phyloP scores from a whole-genome alignment of 2,329 filamentous ascomycete species.

The Claviceps sp. region DNA sequence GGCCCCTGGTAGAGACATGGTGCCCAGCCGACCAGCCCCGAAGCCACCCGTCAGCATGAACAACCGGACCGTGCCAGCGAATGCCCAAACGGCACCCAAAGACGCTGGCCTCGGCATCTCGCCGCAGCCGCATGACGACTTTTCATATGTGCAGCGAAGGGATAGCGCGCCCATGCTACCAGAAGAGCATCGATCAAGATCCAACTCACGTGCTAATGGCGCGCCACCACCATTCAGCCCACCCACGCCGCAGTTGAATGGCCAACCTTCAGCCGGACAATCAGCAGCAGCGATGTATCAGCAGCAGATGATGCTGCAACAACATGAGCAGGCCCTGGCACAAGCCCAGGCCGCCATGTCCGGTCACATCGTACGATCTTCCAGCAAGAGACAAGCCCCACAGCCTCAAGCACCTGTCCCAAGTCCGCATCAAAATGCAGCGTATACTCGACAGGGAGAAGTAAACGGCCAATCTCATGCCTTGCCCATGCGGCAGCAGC shows the following conservation, averaged over 20 bases:
- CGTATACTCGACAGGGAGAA: constrained; percentile 17
- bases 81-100: constrained; percentile 33
- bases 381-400: constrained; percentile 53
- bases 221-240: constrained; percentile 32
- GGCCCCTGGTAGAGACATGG: constrained; percentile 36
- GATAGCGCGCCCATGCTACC: constrained; percentile 47
- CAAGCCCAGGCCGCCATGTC: constrained; percentile 66
- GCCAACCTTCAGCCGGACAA: constrained; percentile 20
- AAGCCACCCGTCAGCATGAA: constrained; percentile 62
- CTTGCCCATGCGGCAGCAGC: constrained; percentile 24
- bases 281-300: constrained; percentile 38
- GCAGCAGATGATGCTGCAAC: constrained; percentile 58
- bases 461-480: constrained; percentile 18
- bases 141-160: constrained; percentile 32
- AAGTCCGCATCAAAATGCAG: constrained; percentile 12
- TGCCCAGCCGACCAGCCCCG: constrained; percentile 76
- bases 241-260: constrained; percentile 22
- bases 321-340: constrained; percentile 74
- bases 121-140: constrained; percentile 47
- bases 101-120: constrained; percentile 52
- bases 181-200: constrained; percentile 54
- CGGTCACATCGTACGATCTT: constrained; percentile 55
- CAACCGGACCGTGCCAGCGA: constrained; percentile 40
- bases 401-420: constrained; percentile 14
- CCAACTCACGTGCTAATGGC: constrained; percentile 51